These are phyloP conservation scores for Zhuliangozyma blackwelliae DNA, from an alignment of 1,139 yeast genomes.

Conservation along the genomic window DNA sequence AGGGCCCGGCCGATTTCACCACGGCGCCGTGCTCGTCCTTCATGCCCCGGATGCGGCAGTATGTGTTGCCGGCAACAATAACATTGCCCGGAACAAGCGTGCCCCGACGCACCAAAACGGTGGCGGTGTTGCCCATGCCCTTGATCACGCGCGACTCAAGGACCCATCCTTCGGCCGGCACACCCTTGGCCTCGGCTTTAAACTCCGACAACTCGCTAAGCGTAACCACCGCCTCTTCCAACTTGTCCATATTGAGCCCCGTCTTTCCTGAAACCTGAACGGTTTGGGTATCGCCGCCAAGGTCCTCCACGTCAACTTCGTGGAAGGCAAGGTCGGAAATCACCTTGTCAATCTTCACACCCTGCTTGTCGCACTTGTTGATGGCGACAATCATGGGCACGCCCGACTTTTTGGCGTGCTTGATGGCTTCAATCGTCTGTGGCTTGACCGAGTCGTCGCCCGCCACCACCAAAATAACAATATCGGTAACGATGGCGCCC, in stretches of 20 bases:
- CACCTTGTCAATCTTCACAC: constrained; percentile 68
- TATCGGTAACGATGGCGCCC: constrained; percentile 93
- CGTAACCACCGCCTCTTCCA: constrained; percentile 86
- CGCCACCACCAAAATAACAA: constrained; percentile 90
- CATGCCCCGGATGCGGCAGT: constrained; percentile 83
- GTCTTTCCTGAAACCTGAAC: constrained; percentile 87
- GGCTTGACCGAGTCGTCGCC: constrained; percentile 99
- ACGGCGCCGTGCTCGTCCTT: constrained; percentile 67
- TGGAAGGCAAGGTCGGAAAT: constrained; percentile 70
- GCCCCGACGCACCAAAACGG: constrained; percentile 79
- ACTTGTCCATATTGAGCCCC: constrained; percentile 74
- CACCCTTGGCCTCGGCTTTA: constrained; percentile 54
- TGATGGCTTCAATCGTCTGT: constrained; percentile 92
- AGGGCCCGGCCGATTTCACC: constrained; percentile 71
- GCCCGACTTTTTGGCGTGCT: constrained; percentile 80
- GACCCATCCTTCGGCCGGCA: constrained; percentile 79
- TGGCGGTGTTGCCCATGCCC: constrained; percentile 84
- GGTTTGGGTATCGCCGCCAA: constrained; percentile 94
- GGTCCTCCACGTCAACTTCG: constrained; percentile 84
- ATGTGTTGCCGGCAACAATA: constrained; percentile 80
- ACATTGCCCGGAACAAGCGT: constrained; percentile 64
- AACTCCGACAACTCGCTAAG: constrained; percentile 81
- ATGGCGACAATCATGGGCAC: constrained; percentile 89
- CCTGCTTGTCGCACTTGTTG: constrained; percentile 85
- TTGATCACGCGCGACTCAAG: constrained; percentile 80